Conservation (phyloP, 2,329 filamentous ascomycete genomes). For the Teratosphaeria nubilosa region DNA sequence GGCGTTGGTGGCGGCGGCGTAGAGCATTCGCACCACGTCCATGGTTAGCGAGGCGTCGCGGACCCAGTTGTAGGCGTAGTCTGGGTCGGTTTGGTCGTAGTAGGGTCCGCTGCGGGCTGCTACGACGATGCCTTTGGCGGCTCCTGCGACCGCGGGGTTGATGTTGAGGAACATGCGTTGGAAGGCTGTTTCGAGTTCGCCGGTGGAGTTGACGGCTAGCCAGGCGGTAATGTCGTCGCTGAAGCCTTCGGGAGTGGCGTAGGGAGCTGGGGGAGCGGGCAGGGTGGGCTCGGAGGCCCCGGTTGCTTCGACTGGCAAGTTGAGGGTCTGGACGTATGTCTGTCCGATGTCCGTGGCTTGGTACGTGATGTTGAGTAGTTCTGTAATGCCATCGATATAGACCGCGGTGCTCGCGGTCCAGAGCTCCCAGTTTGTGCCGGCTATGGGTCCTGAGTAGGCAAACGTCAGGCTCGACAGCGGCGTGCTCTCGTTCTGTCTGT, state of each 20-base stretch:
- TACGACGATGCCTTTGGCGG: conserved; percentile 21
- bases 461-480: conserved; percentile 18
- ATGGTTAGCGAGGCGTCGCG: conserved; percentile 22
- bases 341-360: conserved; percentile 18
- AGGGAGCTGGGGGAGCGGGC: conserved; percentile 16
- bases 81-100: conserved; percentile 17
- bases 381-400: conserved; percentile 22
- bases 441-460: conserved; percentile 17
- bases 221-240: conserved; percentile 22
- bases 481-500: conserved; percentile 19
- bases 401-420: conserved; percentile 19
- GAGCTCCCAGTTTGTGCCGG: conserved; percentile 16
- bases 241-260: conserved; percentile 20
- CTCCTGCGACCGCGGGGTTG: conserved; percentile 20
- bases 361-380: conserved; percentile 23
- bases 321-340: conserved; percentile 16
- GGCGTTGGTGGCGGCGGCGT: conserved; percentile 14
- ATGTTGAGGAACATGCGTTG: conserved; percentile 24
- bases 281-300: conserved; percentile 16
- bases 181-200: conserved; percentile 17
- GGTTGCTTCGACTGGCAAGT: conserved; percentile 15
- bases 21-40: conserved; percentile 20
- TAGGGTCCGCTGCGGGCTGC: conserved; percentile 21
- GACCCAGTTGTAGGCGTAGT: conserved; percentile 27
- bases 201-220: conserved; percentile 13